A percentile compares a stretch with the other conserved stretches of the same genome.
phyloP scores from a whole-genome alignment of 768 basidiomycete species.

The Boletus sensibilis region DNA sequence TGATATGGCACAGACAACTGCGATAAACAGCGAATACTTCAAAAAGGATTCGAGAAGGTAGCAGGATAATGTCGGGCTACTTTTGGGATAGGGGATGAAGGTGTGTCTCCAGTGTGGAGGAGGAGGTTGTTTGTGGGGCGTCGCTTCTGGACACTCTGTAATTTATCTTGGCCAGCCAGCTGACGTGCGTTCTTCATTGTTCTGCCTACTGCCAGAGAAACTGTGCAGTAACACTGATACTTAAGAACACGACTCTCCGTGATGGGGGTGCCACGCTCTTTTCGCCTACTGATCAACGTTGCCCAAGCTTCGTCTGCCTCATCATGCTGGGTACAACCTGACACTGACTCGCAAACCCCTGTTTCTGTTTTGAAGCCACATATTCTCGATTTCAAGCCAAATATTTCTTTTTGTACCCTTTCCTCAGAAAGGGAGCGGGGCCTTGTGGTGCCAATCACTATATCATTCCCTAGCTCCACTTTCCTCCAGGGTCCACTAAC shows the following conservation, averaged over 20 bases:
- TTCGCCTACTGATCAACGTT: neutral
- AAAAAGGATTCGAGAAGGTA: constrained; percentile 49
- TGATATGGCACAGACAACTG: constrained; percentile 78
- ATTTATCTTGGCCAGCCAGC: constrained; percentile 26
- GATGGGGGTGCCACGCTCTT: constrained; percentile 7
- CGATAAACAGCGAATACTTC: constrained; percentile 86
- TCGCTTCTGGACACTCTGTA: constrained; percentile 27
- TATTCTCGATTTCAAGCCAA: neutral
- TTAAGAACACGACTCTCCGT: constrained; percentile 8
- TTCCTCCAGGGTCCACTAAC: neutral
- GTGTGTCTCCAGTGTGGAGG: constrained; percentile 10
- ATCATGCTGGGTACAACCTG: neutral
- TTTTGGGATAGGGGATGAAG: neutral
- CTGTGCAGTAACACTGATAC: constrained; percentile 2
- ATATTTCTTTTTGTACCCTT: too few relatives aligned
- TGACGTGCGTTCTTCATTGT: constrained; percentile 26
- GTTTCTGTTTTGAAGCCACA: neutral
- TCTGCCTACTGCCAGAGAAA: constrained; percentile 11
- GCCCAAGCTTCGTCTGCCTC: neutral
- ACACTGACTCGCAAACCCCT: neutral
- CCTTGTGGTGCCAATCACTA: neutral
- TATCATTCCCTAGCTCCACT: neutral
- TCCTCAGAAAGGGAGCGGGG: neutral
- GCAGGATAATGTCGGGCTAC: constrained; percentile 1
- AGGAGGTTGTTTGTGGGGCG: constrained; percentile 5